Conservation (phyloP, 805 yeast genomes). For the Wickerhamomyces bisporus region DNA sequence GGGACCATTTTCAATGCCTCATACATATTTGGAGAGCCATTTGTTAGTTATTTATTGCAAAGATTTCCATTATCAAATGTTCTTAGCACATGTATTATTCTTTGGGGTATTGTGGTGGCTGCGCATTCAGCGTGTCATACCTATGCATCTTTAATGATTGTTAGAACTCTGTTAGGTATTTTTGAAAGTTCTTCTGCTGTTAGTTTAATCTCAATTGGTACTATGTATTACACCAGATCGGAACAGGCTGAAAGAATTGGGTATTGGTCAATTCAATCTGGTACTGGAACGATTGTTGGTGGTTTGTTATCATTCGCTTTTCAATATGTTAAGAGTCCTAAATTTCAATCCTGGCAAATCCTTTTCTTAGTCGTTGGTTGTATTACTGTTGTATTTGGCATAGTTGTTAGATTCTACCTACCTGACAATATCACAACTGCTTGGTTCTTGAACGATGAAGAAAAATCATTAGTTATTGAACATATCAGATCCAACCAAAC, state of each 20-base stretch:
- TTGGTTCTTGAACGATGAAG: conserved; percentile 29
- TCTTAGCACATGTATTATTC: conserved; percentile 36
- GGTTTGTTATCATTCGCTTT: conserved; percentile 46
- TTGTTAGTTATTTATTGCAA: conserved; percentile 41
- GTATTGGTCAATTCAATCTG: conserved; percentile 50
- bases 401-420: conserved; percentile 33
- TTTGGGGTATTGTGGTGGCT: conserved; percentile 47
- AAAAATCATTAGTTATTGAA: conserved; percentile 35
- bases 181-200: conserved; percentile 52
- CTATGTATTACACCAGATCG: conserved; percentile 51
- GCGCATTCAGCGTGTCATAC: conserved; percentile 45
- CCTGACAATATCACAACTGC: conserved; percentile 42
- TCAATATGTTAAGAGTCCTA: conserved; percentile 38
- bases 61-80: conserved; percentile 47
- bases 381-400: conserved; percentile 43
- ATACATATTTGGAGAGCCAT: conserved; percentile 46
- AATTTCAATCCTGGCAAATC: conserved; percentile 51
- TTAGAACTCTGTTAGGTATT: conserved; percentile 44
- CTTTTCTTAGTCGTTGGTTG: conserved; percentile 51
- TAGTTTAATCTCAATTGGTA: conserved; percentile 46
- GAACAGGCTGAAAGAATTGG: conserved; percentile 52
- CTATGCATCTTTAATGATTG: conserved; percentile 47
- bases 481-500: conserved; percentile 39
- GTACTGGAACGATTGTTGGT: conserved; percentile 40
- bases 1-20: conserved; percentile 49